A percentile compares a stretch with the other conserved stretches of the same genome.
phyloP scores from a whole-genome alignment of 441 rosid species.

The Pelargonium fulgidum region DNA sequence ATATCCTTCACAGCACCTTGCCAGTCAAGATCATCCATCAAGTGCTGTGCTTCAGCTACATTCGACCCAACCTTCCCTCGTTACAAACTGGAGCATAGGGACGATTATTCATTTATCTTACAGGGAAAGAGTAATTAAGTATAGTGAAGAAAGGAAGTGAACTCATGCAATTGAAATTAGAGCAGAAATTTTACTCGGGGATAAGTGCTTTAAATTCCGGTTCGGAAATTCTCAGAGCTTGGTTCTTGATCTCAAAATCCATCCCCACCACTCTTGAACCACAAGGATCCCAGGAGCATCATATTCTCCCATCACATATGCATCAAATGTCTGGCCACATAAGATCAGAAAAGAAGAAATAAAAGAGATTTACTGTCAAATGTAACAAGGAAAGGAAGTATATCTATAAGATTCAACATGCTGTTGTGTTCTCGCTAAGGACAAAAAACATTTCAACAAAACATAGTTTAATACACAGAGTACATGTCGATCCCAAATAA shows the following conservation, averaged over 20 bases:
- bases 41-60: constrained; percentile 89
- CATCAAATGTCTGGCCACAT: constrained; percentile 62
- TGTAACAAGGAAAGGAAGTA: neutral
- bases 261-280: constrained; percentile 98
- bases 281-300: constrained; percentile 87
- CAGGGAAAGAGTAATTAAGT: neutral
- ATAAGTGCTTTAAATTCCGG: constrained; percentile 87
- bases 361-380: neutral
- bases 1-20: constrained; percentile 90
- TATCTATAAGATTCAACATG: no score
- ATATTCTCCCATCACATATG: constrained; percentile 81
- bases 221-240: constrained; percentile 66
- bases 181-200: constrained; percentile 51
- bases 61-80: constrained; percentile 89
- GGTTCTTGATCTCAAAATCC: constrained; percentile 90
- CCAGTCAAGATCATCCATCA: constrained; percentile 94
- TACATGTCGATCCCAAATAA: no score
- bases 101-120: neutral
- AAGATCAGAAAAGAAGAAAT: neutral
- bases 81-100: constrained; percentile 45
- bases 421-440: no score
- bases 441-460: no score
- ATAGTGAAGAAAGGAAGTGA: neutral
- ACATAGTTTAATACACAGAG: neutral
- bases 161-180: neutral